Conservation (phyloP, 805 yeast genomes). For the Saturnispora halmiae region DNA sequence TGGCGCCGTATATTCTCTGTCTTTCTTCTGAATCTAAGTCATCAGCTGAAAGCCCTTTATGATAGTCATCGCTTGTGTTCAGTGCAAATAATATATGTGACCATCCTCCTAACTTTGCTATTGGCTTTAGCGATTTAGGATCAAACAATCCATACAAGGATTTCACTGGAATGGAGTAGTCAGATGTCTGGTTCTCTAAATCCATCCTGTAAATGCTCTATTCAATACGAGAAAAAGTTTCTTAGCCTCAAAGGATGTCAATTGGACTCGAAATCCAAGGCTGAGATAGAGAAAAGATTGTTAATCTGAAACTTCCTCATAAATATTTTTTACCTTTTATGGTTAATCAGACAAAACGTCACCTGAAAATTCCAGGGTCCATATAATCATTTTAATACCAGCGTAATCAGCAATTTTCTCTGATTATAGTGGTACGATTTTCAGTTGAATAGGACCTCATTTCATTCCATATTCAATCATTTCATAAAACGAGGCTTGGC, state of each 20-base stretch:
- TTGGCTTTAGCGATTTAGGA: constrained; percentile 46
- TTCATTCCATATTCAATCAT: background rate
- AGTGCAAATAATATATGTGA: constrained; percentile 25
- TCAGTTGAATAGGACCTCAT: background rate
- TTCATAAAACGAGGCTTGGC: background rate
- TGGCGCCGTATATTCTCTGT: constrained; percentile 50
- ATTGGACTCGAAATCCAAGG: too few relatives aligned
- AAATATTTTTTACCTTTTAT: too few relatives aligned
- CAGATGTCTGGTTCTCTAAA: constrained; percentile 11
- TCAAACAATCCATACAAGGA: constrained; percentile 47
- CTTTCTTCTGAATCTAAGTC: constrained; percentile 32
- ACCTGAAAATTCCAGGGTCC: too few relatives aligned
- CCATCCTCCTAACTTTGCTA: constrained; percentile 39
- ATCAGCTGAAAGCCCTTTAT: constrained; percentile 34
- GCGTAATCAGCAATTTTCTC: background rate
- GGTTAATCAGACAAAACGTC: too few relatives aligned
- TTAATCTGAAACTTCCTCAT: too few relatives aligned
- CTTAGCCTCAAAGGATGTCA: background rate
- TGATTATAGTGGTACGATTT: background rate
- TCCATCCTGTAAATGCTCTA: constrained; percentile 8
- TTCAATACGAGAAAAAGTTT: background rate
- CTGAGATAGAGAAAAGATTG: too few relatives aligned
- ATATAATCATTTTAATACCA: too few relatives aligned
- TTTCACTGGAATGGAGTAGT: constrained; percentile 22
- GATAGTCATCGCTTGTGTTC: constrained; percentile 23